Base-by-base conservation (phyloP, 176 grass and related monocot genomes). In the Raddia distichophylla region DNA sequence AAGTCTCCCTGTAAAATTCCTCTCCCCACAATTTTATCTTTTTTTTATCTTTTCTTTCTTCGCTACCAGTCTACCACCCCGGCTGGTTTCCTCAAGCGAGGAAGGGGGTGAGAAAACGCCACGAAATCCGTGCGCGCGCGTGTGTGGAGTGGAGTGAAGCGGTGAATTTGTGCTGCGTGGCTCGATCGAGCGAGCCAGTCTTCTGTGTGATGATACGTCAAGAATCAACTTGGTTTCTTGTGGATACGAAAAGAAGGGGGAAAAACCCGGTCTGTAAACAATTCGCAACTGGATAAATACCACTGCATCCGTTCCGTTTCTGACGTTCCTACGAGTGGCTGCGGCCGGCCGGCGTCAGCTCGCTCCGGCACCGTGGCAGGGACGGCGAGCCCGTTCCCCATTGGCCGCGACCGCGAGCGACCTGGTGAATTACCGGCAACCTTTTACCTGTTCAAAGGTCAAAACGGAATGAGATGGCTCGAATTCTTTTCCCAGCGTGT, bases 361-460 rank as follows among this genome's bases (percentile, higher is more conserved):
- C 35, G 58, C 62, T 32, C 47, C 45, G n/a, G 68, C 15, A 67
- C 35, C 69, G 81, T 69, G 69, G 62, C 7, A 18, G 37, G 35
- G 63, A 62, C 45, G 81, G 54, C 73, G 27, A 11, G 59, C 20
- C 35, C 48, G 59, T 73, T 60, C 27, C 27, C 27, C 27, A 1
- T 27, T 27, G 27, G 27, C 27, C 27, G 27, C 27, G 27, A 27
- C 27, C 71, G 71, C 76, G 51, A 37, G 51, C 67, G 83, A 83
- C 88, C 74, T 86, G 88, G 60, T 79, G 79, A 83, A 82, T 78
- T 27, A 27, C 27, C 53, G 17, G 83, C 83, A 86, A 79, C 4
- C 17, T 60, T 86, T 86, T 83, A 67, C 88, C 61, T 67, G 66
- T 83, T 90, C 83, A 83, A 82, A 83, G 75, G 0, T 40, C 37